These are phyloP conservation scores for Entomortierella beljakovae DNA, from an alignment of 192 early-diverging fungal species.

Conservation along the genomic window DNA sequence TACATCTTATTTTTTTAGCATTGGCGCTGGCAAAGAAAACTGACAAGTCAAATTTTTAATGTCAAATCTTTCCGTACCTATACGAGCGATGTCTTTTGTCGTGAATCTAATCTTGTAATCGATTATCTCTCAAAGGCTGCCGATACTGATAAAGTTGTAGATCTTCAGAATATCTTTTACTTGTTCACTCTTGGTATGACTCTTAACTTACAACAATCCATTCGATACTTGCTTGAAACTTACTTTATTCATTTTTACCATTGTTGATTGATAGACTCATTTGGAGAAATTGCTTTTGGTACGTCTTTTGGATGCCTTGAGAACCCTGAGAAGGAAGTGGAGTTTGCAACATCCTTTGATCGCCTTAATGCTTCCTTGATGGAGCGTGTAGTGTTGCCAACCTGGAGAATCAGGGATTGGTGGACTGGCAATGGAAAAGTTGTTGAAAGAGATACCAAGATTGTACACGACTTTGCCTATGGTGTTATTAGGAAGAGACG, in stretches of 20 bases:
- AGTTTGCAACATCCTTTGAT: slow-evolving; percentile 69
- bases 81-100: slow-evolving; percentile 33
- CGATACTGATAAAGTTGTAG: slow-evolving; percentile 9
- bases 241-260: background rate
- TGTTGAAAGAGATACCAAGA: slow-evolving; percentile 28
- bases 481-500: slow-evolving; percentile 34
- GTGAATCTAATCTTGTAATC: slow-evolving; percentile 24
- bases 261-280: slow-evolving; percentile 45
- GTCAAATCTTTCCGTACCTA: slow-evolving; percentile 26
- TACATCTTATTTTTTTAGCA: background rate
- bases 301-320: slow-evolving; percentile 37
- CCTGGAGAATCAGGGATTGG: slow-evolving; percentile 40
- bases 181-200: slow-evolving; percentile 26
- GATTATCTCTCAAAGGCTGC: slow-evolving; percentile 23
- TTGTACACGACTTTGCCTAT: slow-evolving; percentile 35
- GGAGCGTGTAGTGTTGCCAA: slow-evolving; percentile 20
- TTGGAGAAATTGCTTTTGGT: slow-evolving; percentile 57
- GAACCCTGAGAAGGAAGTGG: slow-evolving; percentile 23
- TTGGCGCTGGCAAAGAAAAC: slow-evolving; percentile 44
- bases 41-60: slow-evolving; percentile 35
- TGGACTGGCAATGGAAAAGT: slow-evolving; percentile 22
- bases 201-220: background rate
- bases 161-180: slow-evolving; percentile 30
- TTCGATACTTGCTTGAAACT: background rate
- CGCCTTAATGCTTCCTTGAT: slow-evolving; percentile 46